Percentiles rank a stretch among this genome's conserved stretches.
These are phyloP conservation scores for Apiotrichum domesticum DNA, from an alignment of 1,284 basidiomycete genomes.

Conservation along the genomic window DNA sequence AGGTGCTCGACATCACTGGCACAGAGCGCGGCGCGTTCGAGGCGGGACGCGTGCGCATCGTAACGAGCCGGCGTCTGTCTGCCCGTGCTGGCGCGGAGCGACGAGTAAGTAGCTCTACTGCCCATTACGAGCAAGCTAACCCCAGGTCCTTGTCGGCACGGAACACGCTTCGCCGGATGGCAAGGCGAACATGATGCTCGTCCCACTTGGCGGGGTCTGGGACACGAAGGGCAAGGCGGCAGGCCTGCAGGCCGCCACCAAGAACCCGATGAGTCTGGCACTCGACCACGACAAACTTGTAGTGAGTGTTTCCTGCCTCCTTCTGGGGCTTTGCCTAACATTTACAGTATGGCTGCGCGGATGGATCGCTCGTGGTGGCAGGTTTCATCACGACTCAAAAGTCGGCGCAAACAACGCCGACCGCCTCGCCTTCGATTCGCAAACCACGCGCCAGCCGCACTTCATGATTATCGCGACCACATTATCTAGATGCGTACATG, in stretches of 20 bases:
- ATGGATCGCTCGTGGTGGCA: constrained; percentile 33
- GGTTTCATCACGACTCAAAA: constrained; percentile 17
- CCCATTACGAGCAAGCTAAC: not conserved
- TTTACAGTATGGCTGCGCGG: constrained; percentile 34
- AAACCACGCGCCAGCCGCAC: no score
- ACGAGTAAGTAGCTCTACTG: constrained; percentile 27
- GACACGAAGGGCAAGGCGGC: constrained; percentile 12
- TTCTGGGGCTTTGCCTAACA: not conserved
- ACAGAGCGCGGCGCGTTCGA: constrained; percentile 33
- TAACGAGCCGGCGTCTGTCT: constrained; percentile 44
- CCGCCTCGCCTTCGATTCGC: no score
- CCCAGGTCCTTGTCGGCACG: constrained; percentile 12
- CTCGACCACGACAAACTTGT: constrained; percentile 37
- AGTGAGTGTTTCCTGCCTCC: constrained; percentile 19
- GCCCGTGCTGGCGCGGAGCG: constrained; percentile 42
- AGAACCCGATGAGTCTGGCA: constrained; percentile 38
- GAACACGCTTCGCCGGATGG: constrained; percentile 2
- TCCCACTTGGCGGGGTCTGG: constrained; percentile 31
- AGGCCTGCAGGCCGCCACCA: constrained; percentile 24
- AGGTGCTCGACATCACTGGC: constrained; percentile 28
- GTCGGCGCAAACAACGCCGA: not conserved
- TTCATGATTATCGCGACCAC: no score
- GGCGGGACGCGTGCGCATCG: constrained; percentile 31
- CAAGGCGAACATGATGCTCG: constrained; percentile 18
- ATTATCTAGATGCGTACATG: no score